phyloP scores from a whole-genome alignment of 306 rosid genomes.

The Nissolia schottii region DNA sequence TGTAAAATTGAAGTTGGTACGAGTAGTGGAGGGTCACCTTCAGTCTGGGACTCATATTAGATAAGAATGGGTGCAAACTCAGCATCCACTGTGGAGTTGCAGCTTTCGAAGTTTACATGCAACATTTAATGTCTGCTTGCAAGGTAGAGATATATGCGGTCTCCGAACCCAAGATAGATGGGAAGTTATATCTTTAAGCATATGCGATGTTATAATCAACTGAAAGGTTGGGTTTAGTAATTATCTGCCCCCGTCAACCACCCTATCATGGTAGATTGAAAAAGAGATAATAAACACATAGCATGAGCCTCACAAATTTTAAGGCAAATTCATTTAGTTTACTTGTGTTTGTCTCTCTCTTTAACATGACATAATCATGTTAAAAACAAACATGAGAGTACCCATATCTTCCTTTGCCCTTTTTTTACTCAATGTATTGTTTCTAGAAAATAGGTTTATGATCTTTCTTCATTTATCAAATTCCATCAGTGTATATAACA shows the following conservation, averaged over 20 bases:
- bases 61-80: background rate
- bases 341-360: too few species aligned
- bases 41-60: constrained; percentile 35
- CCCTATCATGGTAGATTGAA: too few species aligned
- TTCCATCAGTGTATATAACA: constrained; percentile 7
- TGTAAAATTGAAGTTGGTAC: constrained; percentile 48
- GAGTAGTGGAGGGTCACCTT: constrained; percentile 2
- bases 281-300: too few species aligned
- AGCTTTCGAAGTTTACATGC: constrained; percentile 5
- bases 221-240: constrained; percentile 12
- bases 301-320: too few species aligned
- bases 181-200: background rate
- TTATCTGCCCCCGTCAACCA: too few species aligned
- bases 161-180: constrained; percentile 6
- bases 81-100: background rate
- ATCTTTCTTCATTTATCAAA: background rate
- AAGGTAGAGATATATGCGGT: constrained; percentile 2
- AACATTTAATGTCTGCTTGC: constrained; percentile 2
- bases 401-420: too few species aligned
- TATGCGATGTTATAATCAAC: background rate
- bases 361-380: too few species aligned
- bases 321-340: too few species aligned
- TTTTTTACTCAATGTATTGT: background rate
- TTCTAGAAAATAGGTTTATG: constrained; percentile 10
- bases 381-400: too few species aligned